Evolutionary conservation across 805 yeast species (phyloP).

Genomic region (Wickerhamiella kazuoi): DNA sequence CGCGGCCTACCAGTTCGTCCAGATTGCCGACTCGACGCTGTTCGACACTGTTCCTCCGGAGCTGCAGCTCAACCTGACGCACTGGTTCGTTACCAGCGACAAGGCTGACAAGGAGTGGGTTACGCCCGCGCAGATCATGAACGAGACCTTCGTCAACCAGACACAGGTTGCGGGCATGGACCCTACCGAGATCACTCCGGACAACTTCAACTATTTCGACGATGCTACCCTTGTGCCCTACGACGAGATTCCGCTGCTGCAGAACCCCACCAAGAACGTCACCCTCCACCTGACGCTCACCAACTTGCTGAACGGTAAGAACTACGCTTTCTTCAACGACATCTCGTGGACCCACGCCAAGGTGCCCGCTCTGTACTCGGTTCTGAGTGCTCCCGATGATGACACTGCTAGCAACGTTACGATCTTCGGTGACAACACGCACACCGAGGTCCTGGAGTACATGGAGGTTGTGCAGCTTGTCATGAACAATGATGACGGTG

Average conservation of each 20-base stretch:
- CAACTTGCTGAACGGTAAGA: slow-evolving; percentile 69
- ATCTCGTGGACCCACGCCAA: slow-evolving; percentile 60
- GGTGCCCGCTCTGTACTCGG: slow-evolving; percentile 74
- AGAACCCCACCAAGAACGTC: slow-evolving; percentile 48
- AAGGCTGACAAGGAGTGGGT: slow-evolving; percentile 4
- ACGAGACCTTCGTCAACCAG: slow-evolving; percentile 26
- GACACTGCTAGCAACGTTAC: slow-evolving; percentile 31
- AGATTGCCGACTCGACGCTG: slow-evolving; percentile 65
- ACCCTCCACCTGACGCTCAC: slow-evolving; percentile 68
- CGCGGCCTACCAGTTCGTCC: slow-evolving; percentile 66
- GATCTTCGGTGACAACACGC: slow-evolving; percentile 72
- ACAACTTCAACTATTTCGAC: slow-evolving; percentile 38
- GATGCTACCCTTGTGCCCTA: slow-evolving; percentile 63
- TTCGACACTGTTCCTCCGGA: slow-evolving; percentile 56
- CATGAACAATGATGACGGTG: slow-evolving; percentile 73
- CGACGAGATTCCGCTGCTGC: slow-evolving; percentile 34
- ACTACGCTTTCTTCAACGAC: slow-evolving; percentile 93
- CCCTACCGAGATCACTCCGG: slow-evolving; percentile 22
- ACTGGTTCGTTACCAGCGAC: slow-evolving; percentile 31
- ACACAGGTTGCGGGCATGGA: slow-evolving; percentile 5
- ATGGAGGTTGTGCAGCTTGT: slow-evolving; percentile 62
- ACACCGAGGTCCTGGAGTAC: slow-evolving; percentile 51
- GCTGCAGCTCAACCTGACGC: slow-evolving; percentile 55
- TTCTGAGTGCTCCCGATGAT: slow-evolving; percentile 39
- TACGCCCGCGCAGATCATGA: slow-evolving; percentile 47